phyloP scores from a whole-genome alignment of 306 rosid species.

The Malus sieversii region DNA sequence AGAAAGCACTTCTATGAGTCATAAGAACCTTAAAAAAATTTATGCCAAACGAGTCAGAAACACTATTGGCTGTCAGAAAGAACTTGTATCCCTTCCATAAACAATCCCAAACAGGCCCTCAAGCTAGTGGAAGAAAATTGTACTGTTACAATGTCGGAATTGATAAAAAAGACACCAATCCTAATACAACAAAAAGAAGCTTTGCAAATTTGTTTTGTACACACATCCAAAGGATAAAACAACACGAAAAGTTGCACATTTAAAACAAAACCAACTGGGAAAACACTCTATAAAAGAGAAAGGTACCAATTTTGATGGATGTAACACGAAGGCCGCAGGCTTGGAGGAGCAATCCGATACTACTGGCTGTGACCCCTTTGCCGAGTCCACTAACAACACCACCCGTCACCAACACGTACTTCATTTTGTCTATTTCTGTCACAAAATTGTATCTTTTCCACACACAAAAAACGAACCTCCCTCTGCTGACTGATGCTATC shows the following conservation, averaged over 20 bases:
- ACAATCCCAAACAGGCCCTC: neutral
- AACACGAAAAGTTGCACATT: neutral
- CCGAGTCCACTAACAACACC: constrained; percentile 96
- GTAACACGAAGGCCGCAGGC: constrained; percentile 88
- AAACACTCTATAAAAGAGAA: neutral
- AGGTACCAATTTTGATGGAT: constrained; percentile 76
- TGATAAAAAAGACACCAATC: neutral
- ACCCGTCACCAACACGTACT: constrained; percentile 86
- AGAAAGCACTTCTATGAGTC: neutral
- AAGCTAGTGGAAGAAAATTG: neutral
- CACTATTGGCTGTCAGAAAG: neutral
- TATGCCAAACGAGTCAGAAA: neutral
- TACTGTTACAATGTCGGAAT: neutral
- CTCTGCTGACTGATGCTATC: constrained; percentile 31
- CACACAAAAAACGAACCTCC: neutral
- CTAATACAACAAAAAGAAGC: neutral
- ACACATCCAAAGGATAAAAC: neutral
- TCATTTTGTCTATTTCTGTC: constrained; percentile 37
- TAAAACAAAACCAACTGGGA: neutral
- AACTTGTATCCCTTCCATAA: neutral
- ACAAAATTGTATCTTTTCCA: neutral
- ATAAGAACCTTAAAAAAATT: neutral
- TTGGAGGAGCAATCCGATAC: constrained; percentile 67
- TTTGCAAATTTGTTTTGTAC: neutral
- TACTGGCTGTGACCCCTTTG: constrained; percentile 87